These are phyloP conservation scores for Colletotrichum liaoningense DNA, from an alignment of 2,329 filamentous ascomycete genomes.

Conservation along the genomic window DNA sequence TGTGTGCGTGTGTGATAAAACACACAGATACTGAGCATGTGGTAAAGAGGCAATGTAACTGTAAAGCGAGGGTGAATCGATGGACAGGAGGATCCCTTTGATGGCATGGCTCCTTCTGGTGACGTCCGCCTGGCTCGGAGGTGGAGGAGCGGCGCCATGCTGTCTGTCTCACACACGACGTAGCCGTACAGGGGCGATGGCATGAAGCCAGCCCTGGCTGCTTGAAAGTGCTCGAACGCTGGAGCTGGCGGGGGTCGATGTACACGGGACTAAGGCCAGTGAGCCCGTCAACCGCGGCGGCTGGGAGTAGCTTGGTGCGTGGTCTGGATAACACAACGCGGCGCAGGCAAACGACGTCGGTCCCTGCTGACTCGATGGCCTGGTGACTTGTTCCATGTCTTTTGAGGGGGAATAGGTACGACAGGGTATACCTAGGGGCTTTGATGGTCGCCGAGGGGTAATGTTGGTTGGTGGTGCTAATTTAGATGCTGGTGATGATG, in stretches of 20 bases:
- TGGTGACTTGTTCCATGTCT: constrained; percentile 1
- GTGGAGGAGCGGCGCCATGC: too few species aligned
- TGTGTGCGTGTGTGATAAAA: not conserved
- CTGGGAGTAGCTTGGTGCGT: not conserved
- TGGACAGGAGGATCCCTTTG: not conserved
- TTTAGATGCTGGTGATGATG: too few species aligned
- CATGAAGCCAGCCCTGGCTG: not conserved
- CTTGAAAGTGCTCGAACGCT: not conserved
- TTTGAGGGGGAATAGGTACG: not conserved
- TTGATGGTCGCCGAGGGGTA: not conserved
- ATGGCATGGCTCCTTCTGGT: not conserved
- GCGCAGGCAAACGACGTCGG: not conserved
- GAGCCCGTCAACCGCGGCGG: not conserved
- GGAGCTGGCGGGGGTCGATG: not conserved
- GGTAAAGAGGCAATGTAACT: not conserved
- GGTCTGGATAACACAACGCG: not conserved
- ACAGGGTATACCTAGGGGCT: not conserved
- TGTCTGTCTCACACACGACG: too few species aligned
- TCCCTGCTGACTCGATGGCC: constrained; percentile 11
- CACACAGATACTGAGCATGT: not conserved
- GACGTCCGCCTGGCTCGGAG: not conserved
- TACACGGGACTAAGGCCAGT: not conserved
- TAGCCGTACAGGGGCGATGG: not conserved
- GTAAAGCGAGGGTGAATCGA: not conserved
- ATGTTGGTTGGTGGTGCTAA: not conserved